phyloP scores from a whole-genome alignment of 306 rosid species.

The Pyrus bretschneideri region DNA sequence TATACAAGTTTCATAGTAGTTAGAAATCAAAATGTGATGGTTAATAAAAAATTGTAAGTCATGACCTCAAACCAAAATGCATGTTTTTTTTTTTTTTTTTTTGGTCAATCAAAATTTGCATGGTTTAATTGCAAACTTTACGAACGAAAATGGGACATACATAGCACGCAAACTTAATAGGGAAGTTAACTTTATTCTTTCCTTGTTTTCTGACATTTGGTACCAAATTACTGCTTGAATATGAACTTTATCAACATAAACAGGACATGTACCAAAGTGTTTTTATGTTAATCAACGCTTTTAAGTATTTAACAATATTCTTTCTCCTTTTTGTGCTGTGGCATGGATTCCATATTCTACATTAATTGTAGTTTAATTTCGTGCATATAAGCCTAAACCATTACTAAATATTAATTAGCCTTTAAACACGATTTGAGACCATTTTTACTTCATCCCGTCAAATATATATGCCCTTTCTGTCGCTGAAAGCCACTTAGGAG shows the following conservation, averaged over 20 bases:
- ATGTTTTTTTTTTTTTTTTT: no score
- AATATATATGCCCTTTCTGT: neutral
- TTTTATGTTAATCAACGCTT: neutral
- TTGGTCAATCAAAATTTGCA: neutral
- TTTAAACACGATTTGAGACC: neutral
- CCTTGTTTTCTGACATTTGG: neutral
- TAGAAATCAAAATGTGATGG: neutral
- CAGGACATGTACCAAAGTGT: neutral
- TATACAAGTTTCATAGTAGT: no score
- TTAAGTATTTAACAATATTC: neutral
- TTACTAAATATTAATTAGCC: neutral
- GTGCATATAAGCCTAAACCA: neutral
- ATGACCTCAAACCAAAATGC: no score
- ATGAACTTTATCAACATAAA: neutral
- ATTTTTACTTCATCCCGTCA: constrained; percentile 8
- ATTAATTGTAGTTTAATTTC: constrained; percentile 12
- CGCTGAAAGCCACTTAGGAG: neutral
- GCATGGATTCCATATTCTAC: constrained; percentile 32
- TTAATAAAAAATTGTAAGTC: no score
- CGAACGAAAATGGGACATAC: neutral
- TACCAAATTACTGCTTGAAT: neutral
- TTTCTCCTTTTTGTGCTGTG: neutral
- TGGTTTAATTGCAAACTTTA: neutral
- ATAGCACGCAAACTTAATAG: neutral
- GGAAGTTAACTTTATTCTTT: neutral